Base-by-base conservation (phyloP, 2,329 filamentous ascomycete species). In the Monosporascus cannonballus region DNA sequence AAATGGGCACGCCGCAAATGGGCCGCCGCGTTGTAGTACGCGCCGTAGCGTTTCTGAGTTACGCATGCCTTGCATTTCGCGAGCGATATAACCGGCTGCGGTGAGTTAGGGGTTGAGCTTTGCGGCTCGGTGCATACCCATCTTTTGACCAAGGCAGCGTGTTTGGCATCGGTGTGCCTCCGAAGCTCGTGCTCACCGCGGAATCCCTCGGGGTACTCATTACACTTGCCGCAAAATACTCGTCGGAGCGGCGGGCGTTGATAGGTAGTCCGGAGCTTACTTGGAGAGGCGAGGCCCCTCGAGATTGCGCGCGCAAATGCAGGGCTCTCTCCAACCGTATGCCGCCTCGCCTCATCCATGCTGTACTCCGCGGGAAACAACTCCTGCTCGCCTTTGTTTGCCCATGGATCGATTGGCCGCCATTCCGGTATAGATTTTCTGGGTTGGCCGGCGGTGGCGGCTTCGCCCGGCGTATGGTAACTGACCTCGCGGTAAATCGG, bases 101-200 rank as follows among this genome's bases (percentile, higher is more conserved):
- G 74, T 54, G 72, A 60, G 59, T 64, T 59, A 39, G 69, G 55
- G 44, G 67, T 59, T 47, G 68, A 57, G 39, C 58, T 68, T 17
- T 73, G 70, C 25, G 78, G 78, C 56, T 81, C 78, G 30, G 73
- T 76, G 65, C 79, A 82, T 18, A 82, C 74, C 77, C 78, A 83
- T 61, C 77, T 70, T 63, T 78, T 79, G 27, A 80, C 77, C 37
- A 79, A 62, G 9, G 77, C 72, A 3, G 79, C 77, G 58, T 83
- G 79, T 54, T 81, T 81, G 5, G 79, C 78, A 54, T 82, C 78
- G 18, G 73, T 76, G 67, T 92, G 88, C 53, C 88, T 79, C 51
- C 86, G 78, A 48, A 91, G 76, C 68, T 96, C 92, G 68, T 96
- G 92, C 52, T 95, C 90, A 53, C 92, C 92, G 46, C 92, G 86